phyloP scores from a whole-genome alignment of 148 eudicot genomes.

The Rhododendron griersonianum region DNA sequence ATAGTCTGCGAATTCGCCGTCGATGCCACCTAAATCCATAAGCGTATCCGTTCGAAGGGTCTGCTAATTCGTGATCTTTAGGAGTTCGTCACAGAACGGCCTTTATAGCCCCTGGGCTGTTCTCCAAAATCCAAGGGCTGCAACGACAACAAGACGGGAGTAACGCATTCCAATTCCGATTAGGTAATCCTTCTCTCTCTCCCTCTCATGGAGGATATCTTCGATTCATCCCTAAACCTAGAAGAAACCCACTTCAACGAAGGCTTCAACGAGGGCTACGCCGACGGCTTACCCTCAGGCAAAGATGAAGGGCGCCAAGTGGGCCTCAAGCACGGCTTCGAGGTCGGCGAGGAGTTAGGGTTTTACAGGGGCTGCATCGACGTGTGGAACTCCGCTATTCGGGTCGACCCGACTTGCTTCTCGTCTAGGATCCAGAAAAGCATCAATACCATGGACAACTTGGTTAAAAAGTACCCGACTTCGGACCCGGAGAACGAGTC shows the following conservation, averaged over 20 bases:
- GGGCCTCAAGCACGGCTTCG: constrained; percentile 70
- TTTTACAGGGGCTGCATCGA: constrained; percentile 69
- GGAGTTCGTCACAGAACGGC: too few relatives aligned
- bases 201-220: constrained; percentile 32
- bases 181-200: background rate
- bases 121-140: background rate
- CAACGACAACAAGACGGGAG: background rate
- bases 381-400: constrained; percentile 60
- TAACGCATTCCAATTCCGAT: background rate
- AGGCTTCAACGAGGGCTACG: constrained; percentile 70
- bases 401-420: constrained; percentile 47
- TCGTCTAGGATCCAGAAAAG: constrained; percentile 55
- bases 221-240: constrained; percentile 43
- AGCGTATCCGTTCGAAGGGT: too few relatives aligned
- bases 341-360: constrained; percentile 66
- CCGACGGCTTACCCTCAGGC: constrained; percentile 46
- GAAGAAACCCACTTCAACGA: constrained; percentile 54
- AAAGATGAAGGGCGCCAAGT: constrained; percentile 62
- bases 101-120: background rate
- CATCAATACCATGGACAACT: constrained; percentile 40
- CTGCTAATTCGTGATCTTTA: too few relatives aligned
- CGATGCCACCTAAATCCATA: too few relatives aligned
- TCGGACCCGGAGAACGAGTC: constrained; percentile 63
- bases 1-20: too few relatives aligned
- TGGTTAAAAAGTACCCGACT: constrained; percentile 46